These are phyloP conservation scores for Phytophthora colocasiae DNA, from an alignment of 352 stramenopile species.

Conservation along the genomic window DNA sequence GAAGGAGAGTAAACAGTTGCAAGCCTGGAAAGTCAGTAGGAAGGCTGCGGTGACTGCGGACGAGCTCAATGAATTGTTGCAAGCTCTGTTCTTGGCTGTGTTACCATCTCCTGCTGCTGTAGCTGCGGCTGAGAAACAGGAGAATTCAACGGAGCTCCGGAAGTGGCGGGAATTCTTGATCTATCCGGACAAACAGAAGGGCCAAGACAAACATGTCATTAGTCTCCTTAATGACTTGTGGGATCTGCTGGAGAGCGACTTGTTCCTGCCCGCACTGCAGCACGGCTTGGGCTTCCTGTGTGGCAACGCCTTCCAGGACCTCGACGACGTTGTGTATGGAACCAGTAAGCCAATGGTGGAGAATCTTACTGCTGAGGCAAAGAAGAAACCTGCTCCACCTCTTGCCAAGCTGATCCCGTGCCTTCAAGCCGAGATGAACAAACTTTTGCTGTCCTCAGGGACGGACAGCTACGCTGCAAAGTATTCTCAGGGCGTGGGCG, in stretches of 20 bases:
- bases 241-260: conserved; percentile 82
- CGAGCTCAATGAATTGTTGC: conserved; percentile 78
- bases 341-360: conserved; percentile 36
- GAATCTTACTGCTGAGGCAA: conserved; percentile 12
- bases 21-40: conserved; percentile 75
- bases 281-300: conserved; percentile 79
- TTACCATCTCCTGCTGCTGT: conserved; percentile 46
- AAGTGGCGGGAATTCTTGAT: conserved; percentile 79
- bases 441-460: conserved; percentile 61
- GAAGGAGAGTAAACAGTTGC: conserved; percentile 53
- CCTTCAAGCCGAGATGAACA: conserved; percentile 76
- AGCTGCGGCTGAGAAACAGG: conserved; percentile 34
- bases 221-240: conserved; percentile 84
- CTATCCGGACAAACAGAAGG: conserved; percentile 73
- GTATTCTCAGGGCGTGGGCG: conserved; percentile 79
- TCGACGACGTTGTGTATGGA: conserved; percentile 80
- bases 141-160: conserved; percentile 36
- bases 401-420: conserved; percentile 84
- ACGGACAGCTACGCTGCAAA: conserved; percentile 69
- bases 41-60: conserved; percentile 73
- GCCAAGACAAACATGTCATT: conserved; percentile 78
- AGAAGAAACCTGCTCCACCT: conserved; percentile 60
- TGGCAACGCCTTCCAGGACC: conserved; percentile 83
- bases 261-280: conserved; percentile 76
- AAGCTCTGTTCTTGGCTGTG: conserved; percentile 68